These are phyloP conservation scores for Cladosporium phlei DNA, from an alignment of 2,329 filamentous ascomycete species.

Conservation along the genomic window DNA sequence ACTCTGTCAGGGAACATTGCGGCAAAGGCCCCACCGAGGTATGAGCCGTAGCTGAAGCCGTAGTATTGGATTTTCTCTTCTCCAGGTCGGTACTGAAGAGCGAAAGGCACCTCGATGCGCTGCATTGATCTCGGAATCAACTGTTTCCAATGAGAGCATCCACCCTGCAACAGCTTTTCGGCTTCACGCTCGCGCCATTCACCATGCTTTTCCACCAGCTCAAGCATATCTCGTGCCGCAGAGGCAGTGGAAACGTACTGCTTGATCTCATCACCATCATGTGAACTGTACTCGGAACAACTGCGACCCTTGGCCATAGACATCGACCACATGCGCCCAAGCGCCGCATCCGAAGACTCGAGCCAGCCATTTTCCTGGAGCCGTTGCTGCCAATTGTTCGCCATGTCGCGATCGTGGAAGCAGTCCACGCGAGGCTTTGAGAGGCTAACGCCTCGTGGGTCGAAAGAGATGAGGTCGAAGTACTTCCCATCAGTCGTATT, in stretches of 20 bases:
- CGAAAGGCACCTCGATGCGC: background rate
- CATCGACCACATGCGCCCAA: conserved; percentile 41
- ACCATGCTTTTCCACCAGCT: conserved; percentile 42
- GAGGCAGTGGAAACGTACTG: conserved; percentile 45
- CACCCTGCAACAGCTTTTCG: background rate
- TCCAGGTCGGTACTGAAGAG: conserved; percentile 22
- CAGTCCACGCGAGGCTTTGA: conserved; percentile 35
- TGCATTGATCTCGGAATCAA: background rate
- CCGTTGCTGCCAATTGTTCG: conserved; percentile 35
- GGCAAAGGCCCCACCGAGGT: conserved; percentile 39
- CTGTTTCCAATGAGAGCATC: background rate
- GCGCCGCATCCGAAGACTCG: conserved; percentile 36
- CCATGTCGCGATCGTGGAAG: conserved; percentile 28
- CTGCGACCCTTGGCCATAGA: conserved; percentile 30
- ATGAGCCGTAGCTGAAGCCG: conserved; percentile 48
- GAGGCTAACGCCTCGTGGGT: conserved; percentile 39
- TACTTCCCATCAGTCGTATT: conserved; percentile 28
- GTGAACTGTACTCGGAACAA: conserved; percentile 23
- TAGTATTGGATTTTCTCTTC: conserved; percentile 31
- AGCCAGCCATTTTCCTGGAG: conserved; percentile 34
- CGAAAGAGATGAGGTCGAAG: conserved; percentile 42
- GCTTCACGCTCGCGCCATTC: conserved; percentile 28
- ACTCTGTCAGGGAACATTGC: conserved; percentile 39
- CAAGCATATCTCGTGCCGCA: conserved; percentile 48
- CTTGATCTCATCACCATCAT: conserved; percentile 37